Base-by-base conservation (phyloP, 148 eudicot species). In the Rhododendron williamsianum region DNA sequence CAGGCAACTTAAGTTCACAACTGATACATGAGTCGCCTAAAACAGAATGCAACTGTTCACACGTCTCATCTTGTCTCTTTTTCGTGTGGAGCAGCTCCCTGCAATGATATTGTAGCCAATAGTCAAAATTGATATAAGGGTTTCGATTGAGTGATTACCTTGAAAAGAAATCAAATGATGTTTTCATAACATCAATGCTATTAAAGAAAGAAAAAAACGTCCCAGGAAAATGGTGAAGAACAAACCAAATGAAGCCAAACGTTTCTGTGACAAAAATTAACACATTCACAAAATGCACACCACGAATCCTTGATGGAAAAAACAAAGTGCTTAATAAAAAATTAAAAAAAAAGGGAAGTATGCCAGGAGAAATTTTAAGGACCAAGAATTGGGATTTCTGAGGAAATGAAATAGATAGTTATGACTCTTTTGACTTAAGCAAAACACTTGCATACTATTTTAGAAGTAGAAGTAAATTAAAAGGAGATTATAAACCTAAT, bases 1-100 rank as follows among this genome's bases (percentile, higher is more conserved):
- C 95, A 76, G 97, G 94, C 81, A 88, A 46, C 88, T 93, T 89
- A 89, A 96, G 92, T 77, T 96, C 98, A 88, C 98, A 96, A 85
- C 92, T 91, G 79, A 93, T 89, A 87, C 94, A 92, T 84, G 89
- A 87, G 81, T 96, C 93, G 27, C 98, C 98, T 83, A 96, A 81
- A 83, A 91, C 92, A 63, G 71, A 33, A n/a, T 86, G 88, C 21
- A 96, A 86, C 58, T 89, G 92, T 76, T 89, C 90, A 54, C 89
- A 87, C 0, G 98, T 92, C 27, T 90, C 94, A 6, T 92, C 93
- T 84, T 89, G 91, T 87, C 98, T 90, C 78, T 90, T 84, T 78
- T 87, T 89, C 6, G 93, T 94, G 89, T 92, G 96, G 76, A 96
- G 91, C n/a, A 91, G 91, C 54, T 93, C 91, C 94, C 98, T 96